Evolutionary conservation across 148 eudicot species (phyloP), one percentile per base, ranked within the genome.

Genomic region (Camellia granthamiana): DNA sequence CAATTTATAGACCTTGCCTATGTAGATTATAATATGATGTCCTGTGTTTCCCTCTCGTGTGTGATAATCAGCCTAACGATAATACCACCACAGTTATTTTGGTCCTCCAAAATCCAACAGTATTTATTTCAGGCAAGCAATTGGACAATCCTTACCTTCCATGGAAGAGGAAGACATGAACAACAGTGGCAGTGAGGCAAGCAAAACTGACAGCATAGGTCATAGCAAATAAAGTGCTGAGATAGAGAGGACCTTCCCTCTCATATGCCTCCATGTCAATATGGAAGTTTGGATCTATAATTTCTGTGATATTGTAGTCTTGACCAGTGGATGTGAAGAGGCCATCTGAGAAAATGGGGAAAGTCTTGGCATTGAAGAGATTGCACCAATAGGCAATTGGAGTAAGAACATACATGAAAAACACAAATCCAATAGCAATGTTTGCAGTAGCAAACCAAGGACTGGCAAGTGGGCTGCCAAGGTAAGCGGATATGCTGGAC

Each of bases 111-210:
- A 18, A 63, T 47, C 58, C 19, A 65, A 52, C 72, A 70, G 65
- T 23, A 23, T 23, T 23, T 23, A 23, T 23, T 23, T 23, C 30
- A 23, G 0, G 30, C 30, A 23, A 23, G 30, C 30, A 23, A 23
- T 23, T 23, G 30, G 30, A 23, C 30, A 23, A 23, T 23, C 30
- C 86, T 83, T 72, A 89, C 94, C 87, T 88, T 80, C 94, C 94
- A 84, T 91, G 91, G 81, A 88, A 91, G 62, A 89, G 86, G 76
- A 84, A 66, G 60, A 91, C 91, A 80, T 91, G 94, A 21, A 88
- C 76, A 1, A 91, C 64, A 11, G 91, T 89, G 30, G 94, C 91
- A 46, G 90, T 61, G 12, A 91, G 81, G 76, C 90, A 69, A 7
- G 94, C 94, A 79, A 91, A 91, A 63, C 90, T 84, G 41, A 85